These are phyloP conservation scores for Naumovozyma baii DNA, from an alignment of 805 yeast species.

Conservation along the genomic window DNA sequence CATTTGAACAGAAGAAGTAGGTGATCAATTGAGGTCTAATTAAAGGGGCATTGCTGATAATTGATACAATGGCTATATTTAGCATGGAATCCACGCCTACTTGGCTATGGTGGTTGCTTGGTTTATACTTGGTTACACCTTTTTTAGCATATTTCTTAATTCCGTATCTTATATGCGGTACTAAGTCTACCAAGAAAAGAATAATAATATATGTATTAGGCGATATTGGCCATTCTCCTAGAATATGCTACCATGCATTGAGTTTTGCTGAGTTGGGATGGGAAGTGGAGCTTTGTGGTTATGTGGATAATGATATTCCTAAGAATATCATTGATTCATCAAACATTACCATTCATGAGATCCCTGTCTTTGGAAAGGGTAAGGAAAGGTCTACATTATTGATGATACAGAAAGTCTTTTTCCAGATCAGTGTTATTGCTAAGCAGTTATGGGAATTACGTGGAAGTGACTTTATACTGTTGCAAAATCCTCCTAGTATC, in stretches of 20 bases:
- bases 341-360: slow-evolving; percentile 41
- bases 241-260: slow-evolving; percentile 84
- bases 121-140: slow-evolving; percentile 38
- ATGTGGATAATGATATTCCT: slow-evolving; percentile 50
- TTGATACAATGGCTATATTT: not conserved
- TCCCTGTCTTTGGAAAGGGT: slow-evolving; percentile 8
- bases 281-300: slow-evolving; percentile 79
- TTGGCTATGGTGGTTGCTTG: slow-evolving; percentile 11
- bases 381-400: slow-evolving; percentile 1
- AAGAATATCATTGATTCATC: slow-evolving; percentile 40
- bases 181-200: slow-evolving; percentile 36
- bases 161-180: slow-evolving; percentile 31
- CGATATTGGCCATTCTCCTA: slow-evolving; percentile 89
- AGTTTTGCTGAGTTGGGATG: slow-evolving; percentile 63
- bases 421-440: slow-evolving; percentile 44
- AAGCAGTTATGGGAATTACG: slow-evolving; percentile 42
- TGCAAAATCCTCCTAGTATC: slow-evolving; percentile 89
- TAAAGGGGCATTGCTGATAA: no score
- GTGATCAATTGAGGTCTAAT: no score
- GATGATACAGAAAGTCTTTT: slow-evolving; percentile 41
- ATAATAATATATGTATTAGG: slow-evolving; percentile 80
- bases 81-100: not conserved
- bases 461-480: slow-evolving; percentile 57
- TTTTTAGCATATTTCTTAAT: slow-evolving; percentile 25
- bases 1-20: no score